Evolutionary conservation across 768 basidiomycete genomes (phyloP), one percentile per base, ranked within the genome.

Genomic region (Mrakia frigida): DNA sequence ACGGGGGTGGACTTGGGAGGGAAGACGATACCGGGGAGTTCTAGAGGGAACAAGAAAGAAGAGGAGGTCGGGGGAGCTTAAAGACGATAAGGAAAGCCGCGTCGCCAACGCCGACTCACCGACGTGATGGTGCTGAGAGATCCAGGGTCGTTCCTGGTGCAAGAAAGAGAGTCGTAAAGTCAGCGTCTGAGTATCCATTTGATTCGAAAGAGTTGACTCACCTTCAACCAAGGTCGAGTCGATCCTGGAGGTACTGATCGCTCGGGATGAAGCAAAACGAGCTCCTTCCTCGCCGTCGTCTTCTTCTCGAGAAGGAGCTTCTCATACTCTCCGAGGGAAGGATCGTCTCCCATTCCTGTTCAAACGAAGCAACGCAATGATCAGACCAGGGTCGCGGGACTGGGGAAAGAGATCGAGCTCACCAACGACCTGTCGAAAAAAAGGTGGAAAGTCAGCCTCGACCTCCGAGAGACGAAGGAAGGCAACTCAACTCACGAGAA

Each of bases 241-340:
- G 92, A 94, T 3, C 96, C 96, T 5, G 94, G 90, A 13, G 87
- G 85, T 5, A 98, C 92, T 31, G 90, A 90, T 53, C 94, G 90
- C 81, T 97, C 93, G 3, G 94, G 90, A 81, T 99, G 97, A 14
- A 99, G 86, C 6, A 99, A 86, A 6, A 99, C 90, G 37, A 99
- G 88, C 82, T 99, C 97, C 84, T 98, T 98, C 74, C 97, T 86
- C n/a, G 96, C 97, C 0, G 96, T 98, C 0, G 96, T 98, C 85
- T 98, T 98, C 87, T 94, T 92, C 1, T 94, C 94, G 59, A 98
- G 86, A 31, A 99, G 84, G 5, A 98, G 85, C 73, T 95, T 89
- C 83, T 99, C 82, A 77, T 74, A 74, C 53, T 99, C 97, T 18
- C 97, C 97, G 9, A 94, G 85, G 28, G 87, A 87, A 0, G 86